Evolutionary conservation across 176 grass and related monocot genomes (phyloP).

Genomic region (Cenchrus fungigraminus): DNA sequence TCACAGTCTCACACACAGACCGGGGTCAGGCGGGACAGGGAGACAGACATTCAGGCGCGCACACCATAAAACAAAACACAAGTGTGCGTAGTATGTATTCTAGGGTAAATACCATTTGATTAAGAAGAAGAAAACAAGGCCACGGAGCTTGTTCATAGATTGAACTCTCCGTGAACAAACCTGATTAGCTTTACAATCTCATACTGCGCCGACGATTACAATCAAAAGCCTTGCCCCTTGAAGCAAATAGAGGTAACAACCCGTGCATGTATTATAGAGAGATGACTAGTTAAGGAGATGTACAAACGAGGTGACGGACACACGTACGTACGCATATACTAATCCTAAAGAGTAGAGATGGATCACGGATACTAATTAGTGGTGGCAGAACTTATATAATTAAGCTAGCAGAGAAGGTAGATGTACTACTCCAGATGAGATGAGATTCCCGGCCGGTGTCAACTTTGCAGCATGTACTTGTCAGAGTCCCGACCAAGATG

Average conservation of each 20-base stretch:
- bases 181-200: too few relatives aligned
- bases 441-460: too few relatives aligned
- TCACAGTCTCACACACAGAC: not conserved
- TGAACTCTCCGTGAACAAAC: not conserved
- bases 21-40: constrained; percentile 8
- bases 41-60: constrained; percentile 29
- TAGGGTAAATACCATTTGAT: not conserved
- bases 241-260: too few relatives aligned
- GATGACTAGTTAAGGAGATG: not conserved
- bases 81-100: not conserved
- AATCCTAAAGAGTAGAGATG: not conserved
- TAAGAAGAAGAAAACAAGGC: not conserved
- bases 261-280: too few relatives aligned
- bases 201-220: too few relatives aligned
- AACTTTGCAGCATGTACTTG: constrained; percentile 7
- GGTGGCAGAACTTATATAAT: not conserved
- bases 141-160: not conserved
- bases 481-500: not conserved
- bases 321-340: not conserved
- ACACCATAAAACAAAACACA: not conserved
- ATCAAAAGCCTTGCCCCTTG: too few relatives aligned
- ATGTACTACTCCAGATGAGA: too few relatives aligned
- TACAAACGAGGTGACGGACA: not conserved
- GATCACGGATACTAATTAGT: not conserved
- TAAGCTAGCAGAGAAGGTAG: constrained; percentile 9